Evolutionary conservation across 352 stramenopile species (phyloP).

Genomic region (Phytophthora litchii): DNA sequence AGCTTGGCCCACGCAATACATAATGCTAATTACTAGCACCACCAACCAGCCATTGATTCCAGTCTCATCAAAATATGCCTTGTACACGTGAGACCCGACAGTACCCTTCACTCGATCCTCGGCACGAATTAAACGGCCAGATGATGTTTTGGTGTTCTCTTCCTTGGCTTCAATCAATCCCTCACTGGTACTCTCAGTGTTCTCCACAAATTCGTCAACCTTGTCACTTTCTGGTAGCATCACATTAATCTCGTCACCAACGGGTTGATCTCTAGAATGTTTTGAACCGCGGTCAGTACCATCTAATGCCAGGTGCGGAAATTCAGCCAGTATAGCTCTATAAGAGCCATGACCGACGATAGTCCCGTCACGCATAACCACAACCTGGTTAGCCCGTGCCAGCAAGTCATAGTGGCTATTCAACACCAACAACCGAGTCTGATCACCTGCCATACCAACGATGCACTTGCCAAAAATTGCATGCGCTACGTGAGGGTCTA

Average conservation of each 20-base stretch:
- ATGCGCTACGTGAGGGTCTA: slow-evolving; percentile 95
- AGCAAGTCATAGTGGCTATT: slow-evolving; percentile 90
- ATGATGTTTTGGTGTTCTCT: slow-evolving; percentile 1
- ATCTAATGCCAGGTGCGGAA: slow-evolving; percentile 1
- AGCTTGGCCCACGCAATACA: slow-evolving; percentile 19
- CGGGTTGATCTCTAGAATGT: too few relatives aligned
- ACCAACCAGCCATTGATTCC: slow-evolving; percentile 31
- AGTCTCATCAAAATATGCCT: slow-evolving; percentile 42
- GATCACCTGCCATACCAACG: slow-evolving; percentile 45
- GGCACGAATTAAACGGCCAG: slow-evolving; percentile 20
- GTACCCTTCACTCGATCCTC: slow-evolving; percentile 45
- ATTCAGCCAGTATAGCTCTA: slow-evolving; percentile 52
- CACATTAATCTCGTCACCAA: too few relatives aligned
- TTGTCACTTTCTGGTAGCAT: too few relatives aligned
- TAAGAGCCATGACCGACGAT: slow-evolving; percentile 83
- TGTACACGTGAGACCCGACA: slow-evolving; percentile 38
- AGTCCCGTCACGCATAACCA: slow-evolving; percentile 40
- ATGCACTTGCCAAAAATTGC: slow-evolving; percentile 93
- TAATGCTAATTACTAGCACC: slow-evolving; percentile 5
- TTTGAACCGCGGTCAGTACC: not conserved
- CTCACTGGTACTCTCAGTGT: too few relatives aligned
- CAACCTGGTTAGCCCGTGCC: slow-evolving; percentile 38
- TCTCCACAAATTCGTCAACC: too few relatives aligned
- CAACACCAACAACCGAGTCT: slow-evolving; percentile 94
- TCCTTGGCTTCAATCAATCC: not conserved